Percentiles rank a stretch among this genome's conserved stretches.
phyloP scores from a whole-genome alignment of 1,284 basidiomycete species.

The Microbotryum intermedium region DNA sequence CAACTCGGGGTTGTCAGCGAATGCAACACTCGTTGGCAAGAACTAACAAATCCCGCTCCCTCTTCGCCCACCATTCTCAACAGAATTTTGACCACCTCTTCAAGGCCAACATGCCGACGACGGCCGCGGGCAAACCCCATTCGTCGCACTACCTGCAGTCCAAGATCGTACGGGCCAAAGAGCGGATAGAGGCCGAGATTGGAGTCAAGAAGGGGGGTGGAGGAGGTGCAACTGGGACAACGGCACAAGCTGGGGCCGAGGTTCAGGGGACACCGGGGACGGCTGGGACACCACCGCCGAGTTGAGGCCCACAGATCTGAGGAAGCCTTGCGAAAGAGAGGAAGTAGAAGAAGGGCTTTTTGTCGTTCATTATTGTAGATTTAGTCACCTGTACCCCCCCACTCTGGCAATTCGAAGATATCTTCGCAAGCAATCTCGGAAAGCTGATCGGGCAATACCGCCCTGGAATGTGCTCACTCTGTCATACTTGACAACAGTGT shows the following conservation, averaged over 20 bases:
- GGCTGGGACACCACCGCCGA: neutral
- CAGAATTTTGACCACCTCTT: constrained; percentile 92
- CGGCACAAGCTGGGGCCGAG: neutral
- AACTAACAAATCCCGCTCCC: constrained; percentile 2
- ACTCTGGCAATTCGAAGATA: neutral
- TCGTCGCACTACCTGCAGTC: constrained; percentile 84
- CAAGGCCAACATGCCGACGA: constrained; percentile 66
- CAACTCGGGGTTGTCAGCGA: too few relatives aligned
- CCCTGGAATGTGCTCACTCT: too few relatives aligned
- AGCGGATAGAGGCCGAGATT: constrained; percentile 83
- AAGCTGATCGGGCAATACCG: too few relatives aligned
- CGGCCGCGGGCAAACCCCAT: constrained; percentile 37
- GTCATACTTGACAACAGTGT: too few relatives aligned
- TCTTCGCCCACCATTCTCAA: neutral
- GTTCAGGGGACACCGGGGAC: neutral
- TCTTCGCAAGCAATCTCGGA: neutral
- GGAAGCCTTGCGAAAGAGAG: neutral
- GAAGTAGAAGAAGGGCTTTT: neutral
- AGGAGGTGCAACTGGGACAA: neutral
- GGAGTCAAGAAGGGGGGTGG: constrained; percentile 1
- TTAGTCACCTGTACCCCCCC: neutral
- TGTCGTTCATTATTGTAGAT: neutral
- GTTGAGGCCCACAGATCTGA: too few relatives aligned
- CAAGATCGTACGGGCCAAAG: constrained; percentile 87
- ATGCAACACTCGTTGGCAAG: neutral